Conservation (phyloP, 805 yeast species). For the Candida broadrunensis region DNA sequence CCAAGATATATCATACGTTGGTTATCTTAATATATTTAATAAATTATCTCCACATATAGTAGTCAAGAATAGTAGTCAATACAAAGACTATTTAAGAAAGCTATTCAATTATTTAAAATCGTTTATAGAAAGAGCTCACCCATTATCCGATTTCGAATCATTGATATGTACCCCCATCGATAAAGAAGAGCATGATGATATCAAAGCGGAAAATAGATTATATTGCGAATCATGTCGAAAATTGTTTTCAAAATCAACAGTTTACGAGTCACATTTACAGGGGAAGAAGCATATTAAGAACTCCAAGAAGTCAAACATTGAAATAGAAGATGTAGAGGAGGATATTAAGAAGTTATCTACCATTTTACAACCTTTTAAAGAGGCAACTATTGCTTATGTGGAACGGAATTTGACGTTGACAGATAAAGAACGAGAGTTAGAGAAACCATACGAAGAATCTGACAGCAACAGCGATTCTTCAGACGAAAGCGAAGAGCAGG, state of each 20-base stretch:
- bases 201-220: conserved; percentile 18
- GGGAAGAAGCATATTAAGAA: conserved; percentile 77
- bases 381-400: conserved; percentile 54
- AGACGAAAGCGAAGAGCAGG: conserved; percentile 6
- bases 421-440: conserved; percentile 61
- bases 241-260: conserved; percentile 59
- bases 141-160: conserved; percentile 41
- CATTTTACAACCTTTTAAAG: conserved; percentile 38
- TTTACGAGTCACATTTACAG: conserved; percentile 61
- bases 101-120: conserved; percentile 48
- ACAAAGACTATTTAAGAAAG: conserved; percentile 42
- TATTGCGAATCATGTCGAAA: conserved; percentile 67
- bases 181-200: background rate
- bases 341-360: conserved; percentile 33
- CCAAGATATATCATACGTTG: conserved; percentile 38
- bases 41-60: conserved; percentile 22
- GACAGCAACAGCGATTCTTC: conserved; percentile 13
- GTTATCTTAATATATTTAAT: conserved; percentile 48
- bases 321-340: conserved; percentile 26
- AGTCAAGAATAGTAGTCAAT: conserved; percentile 24
- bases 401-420: conserved; percentile 70
- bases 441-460: conserved; percentile 38
- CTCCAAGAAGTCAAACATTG: conserved; percentile 8
- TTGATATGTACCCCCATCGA: conserved; percentile 3
- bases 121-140: conserved; percentile 48